These are phyloP conservation scores for Thelephora aurantiotincta DNA, from an alignment of 768 basidiomycete species.

Conservation along the genomic window DNA sequence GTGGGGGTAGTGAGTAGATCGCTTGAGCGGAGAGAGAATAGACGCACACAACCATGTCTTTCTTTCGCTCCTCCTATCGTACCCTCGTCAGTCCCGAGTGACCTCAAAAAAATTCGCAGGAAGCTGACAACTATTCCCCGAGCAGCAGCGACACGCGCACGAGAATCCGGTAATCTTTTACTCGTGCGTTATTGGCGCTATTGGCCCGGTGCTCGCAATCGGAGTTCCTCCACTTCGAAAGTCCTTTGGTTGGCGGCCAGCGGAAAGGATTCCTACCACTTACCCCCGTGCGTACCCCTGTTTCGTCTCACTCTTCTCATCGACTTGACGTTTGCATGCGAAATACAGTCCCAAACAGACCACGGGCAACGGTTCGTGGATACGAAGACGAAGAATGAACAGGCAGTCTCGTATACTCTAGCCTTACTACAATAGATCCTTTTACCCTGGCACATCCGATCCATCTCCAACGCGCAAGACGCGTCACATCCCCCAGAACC, in stretches of 20 bases:
- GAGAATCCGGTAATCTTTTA: slow-evolving; percentile 87
- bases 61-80: too few relatives aligned
- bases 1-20: too few relatives aligned
- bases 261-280: slow-evolving; percentile 58
- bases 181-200: slow-evolving; percentile 58
- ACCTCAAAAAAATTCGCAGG: background rate
- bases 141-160: slow-evolving; percentile 81
- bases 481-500: too few relatives aligned
- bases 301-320: background rate
- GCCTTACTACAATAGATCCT: too few relatives aligned
- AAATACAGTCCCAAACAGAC: slow-evolving; percentile 50
- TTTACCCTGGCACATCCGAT: too few relatives aligned
- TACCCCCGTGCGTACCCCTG: slow-evolving; percentile 53
- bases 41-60: background rate
- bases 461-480: too few relatives aligned
- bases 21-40: background rate
- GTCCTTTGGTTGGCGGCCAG: slow-evolving; percentile 53
- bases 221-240: slow-evolving; percentile 70
- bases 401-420: too few relatives aligned
- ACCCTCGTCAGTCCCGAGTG: background rate
- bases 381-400: slow-evolving; percentile 47
- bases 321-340: background rate
- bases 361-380: slow-evolving; percentile 52
- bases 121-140: background rate
- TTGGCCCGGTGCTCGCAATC: slow-evolving; percentile 64